Percentiles rank a stretch among this genome's conserved stretches.
Conservation (phyloP, 768 basidiomycete species). For the Tricholoma sp. region DNA sequence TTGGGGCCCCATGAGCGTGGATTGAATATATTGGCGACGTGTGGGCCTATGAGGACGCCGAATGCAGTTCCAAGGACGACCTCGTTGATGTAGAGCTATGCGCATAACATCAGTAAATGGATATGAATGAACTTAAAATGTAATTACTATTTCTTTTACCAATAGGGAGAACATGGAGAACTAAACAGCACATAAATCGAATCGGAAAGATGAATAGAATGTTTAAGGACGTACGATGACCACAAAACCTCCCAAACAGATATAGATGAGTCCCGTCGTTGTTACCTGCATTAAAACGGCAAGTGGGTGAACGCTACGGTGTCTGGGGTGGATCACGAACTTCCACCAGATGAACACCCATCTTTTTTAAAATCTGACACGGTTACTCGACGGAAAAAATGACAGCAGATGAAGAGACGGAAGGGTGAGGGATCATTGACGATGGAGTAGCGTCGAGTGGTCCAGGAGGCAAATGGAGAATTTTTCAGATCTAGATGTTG, state of each 20-base stretch:
- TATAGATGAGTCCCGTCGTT: conserved; percentile 50
- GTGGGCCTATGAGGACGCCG: conserved; percentile 64
- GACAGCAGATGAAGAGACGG: no score
- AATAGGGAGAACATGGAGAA: conserved; percentile 83
- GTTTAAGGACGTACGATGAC: conserved; percentile 9
- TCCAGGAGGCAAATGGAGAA: no score
- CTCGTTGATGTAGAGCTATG: conserved; percentile 83
- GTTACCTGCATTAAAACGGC: conserved; percentile 39
- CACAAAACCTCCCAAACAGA: conserved; percentile 50
- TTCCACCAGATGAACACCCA: conserved; percentile 22
- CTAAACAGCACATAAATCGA: conserved; percentile 28
- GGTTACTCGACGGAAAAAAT: no score
- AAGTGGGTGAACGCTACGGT: conserved; percentile 19
- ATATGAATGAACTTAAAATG: background rate
- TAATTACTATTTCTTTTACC: conserved; percentile 70
- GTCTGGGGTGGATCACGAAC: conserved; percentile 21
- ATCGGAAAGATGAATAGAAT: background rate
- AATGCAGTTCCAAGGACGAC: conserved; percentile 85
- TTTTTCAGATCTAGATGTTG: no score
- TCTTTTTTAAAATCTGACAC: background rate
- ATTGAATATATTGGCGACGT: conserved; percentile 65
- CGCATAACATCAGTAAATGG: background rate
- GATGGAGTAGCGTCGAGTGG: no score
- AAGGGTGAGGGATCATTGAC: no score
- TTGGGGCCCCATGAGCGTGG: conserved; percentile 67